Base-by-base conservation (phyloP, 2,329 filamentous ascomycete genomes). In the Curvularia verruculosa region DNA sequence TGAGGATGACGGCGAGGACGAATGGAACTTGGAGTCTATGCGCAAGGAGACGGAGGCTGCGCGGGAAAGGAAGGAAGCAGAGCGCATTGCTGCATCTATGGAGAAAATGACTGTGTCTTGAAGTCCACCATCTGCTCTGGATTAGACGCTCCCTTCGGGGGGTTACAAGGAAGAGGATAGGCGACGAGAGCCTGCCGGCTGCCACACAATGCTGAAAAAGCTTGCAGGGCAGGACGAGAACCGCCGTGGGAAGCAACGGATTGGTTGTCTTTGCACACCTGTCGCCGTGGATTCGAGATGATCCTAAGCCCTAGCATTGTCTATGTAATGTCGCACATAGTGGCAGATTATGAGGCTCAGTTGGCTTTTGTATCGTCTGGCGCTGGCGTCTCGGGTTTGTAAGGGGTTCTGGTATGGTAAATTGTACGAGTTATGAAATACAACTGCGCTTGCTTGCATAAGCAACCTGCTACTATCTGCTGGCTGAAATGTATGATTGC, bases 31-130 rank as follows among this genome's bases (percentile, higher is more conserved):
- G 68, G 88, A 92, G 68, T 91, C 88, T 59, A 79, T 98, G 74
- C 85, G 95, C 58, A 82, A 83, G 69, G 93, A 98, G 82, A 99
- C 95, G 0, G 91, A 96, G 74, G 86, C 84, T 3, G 73, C 94
- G 28, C 83, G 87, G 48, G 83, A 87, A 61, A 83, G 83, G 81
- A 93, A 89, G 76, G 94, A 97, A 77, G 89, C 92, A 66, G 91
- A 96, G 66, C 75, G 85, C 26, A 67, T 87, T 67, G 71, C 70
- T 2, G 66, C 64, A 8, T 51, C 62, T 37, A 28, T 60, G 41
- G 69, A 61, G 9, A 64, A 67, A 26, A 56, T 63, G 26, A 60
- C 59, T 3, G 59, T 62, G 29, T 64, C 68, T 66, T 63, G 63
- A 70, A 28, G 40, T 24, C 21, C 29, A 13, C 37, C 7, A 43